A percentile compares a stretch with the other conserved stretches of the same genome.
Evolutionary conservation across 768 basidiomycete species (phyloP).

Genomic region (Xerocomus potaroensis): DNA sequence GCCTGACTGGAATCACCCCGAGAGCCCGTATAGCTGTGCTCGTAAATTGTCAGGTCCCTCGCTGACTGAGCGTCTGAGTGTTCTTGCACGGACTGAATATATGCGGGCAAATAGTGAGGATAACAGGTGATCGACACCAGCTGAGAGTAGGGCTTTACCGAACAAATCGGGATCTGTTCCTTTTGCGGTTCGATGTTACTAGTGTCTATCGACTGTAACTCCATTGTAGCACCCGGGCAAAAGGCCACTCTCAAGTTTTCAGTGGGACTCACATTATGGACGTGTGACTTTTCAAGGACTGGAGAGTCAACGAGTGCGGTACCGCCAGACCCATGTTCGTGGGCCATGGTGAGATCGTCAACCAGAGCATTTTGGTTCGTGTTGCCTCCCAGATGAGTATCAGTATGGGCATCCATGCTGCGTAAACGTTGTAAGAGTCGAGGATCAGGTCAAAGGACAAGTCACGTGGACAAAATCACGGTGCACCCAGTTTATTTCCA

Average conservation of each 20-base stretch:
- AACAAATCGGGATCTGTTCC: background rate
- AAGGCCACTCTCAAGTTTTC: background rate
- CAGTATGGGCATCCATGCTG: conserved; percentile 8
- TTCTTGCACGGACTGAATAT: conserved; percentile 12
- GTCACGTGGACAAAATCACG: conserved; percentile 18
- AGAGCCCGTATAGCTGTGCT: background rate
- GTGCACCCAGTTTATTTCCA: no score
- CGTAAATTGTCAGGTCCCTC: background rate
- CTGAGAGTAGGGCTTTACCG: conserved; percentile 2
- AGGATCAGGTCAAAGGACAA: background rate
- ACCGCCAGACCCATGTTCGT: background rate
- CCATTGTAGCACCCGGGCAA: background rate
- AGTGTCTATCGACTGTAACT: conserved; percentile 13
- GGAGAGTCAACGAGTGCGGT: background rate
- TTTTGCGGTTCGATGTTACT: background rate
- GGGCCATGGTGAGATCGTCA: background rate
- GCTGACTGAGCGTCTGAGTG: background rate
- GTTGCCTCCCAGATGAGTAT: background rate
- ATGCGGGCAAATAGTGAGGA: conserved; percentile 17
- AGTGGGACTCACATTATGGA: conserved; percentile 5
- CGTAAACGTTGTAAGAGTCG: background rate
- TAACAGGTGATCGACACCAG: no score
- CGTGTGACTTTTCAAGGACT: background rate
- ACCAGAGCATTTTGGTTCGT: background rate
- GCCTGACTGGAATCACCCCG: background rate